Base-by-base conservation (phyloP, 305 asterid genomes). In the Rubia peregrina region DNA sequence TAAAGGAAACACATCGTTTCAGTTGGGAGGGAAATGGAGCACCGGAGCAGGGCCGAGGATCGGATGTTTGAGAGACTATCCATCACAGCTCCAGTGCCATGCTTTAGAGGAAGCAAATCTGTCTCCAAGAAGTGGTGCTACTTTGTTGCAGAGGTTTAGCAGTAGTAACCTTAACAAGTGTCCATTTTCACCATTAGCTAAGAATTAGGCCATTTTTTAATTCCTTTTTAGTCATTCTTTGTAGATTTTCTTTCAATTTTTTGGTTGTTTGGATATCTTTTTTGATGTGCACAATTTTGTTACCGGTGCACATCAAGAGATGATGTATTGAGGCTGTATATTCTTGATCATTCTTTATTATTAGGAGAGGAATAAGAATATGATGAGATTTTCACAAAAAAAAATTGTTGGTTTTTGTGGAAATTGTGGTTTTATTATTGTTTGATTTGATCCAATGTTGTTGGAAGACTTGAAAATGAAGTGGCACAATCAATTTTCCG, bases 31-130 rank as follows among this genome's bases (percentile, higher is more conserved):
- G 59, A 85, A 71, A 73, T 85, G 90, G 88, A 83, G 85, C 26
- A 85, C 88, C 0, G 90, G 90, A 57, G 90, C 88, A 12, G 90
- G 90, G 42, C 90, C 90, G 0, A 72, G 90, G 55, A 85, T 85
- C 2, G 85, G 90, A 8, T 85, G 85, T 69, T 59, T 85, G 24
- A 68, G 88, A 63, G 88, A 85, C 59, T 85, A 83, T 68, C 90
- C 90, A 0, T 65, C 82, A 2, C 82, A 77, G 48, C 82, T 85
- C 42, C 86, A 83, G 63, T 77, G 67, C 48, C 90, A 79, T 30
- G 88, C 86, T 22, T 61, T 85, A 49, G 88, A 85, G 74, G 81
- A 78, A 66, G 82, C 74, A 12, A 77, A 78, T 38, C 38, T 51
- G 55, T 73, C 81, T 13, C 78, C 75, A 42, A 73, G 78, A 49